Evolutionary conservation across 108 stramenopile species (phyloP).

Genomic region (Nitzschia putrida): DNA sequence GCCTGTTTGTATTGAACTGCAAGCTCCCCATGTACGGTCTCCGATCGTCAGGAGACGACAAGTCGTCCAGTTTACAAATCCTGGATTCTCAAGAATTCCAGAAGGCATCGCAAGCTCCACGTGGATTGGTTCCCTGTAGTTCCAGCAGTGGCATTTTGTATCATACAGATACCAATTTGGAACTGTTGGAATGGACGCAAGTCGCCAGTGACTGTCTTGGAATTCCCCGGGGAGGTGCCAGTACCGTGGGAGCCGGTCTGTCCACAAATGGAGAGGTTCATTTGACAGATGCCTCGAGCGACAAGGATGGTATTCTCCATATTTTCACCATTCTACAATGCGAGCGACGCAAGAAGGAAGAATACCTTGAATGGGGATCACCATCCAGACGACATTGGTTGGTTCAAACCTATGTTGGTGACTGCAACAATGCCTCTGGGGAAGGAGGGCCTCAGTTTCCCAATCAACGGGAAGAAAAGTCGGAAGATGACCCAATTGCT

Average conservation of each 20-base stretch:
- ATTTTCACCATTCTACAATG: constrained; percentile 62
- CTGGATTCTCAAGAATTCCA: constrained; percentile 34
- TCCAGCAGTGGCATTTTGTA: constrained; percentile 29
- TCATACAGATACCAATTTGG: constrained; percentile 20
- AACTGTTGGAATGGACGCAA: constrained; percentile 23
- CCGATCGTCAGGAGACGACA: neutral
- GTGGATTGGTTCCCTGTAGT: constrained; percentile 23
- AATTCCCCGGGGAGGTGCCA: neutral
- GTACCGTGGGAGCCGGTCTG: constrained; percentile 51
- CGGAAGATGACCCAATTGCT: constrained; percentile 25
- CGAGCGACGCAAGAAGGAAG: constrained; percentile 37
- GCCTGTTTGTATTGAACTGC: constrained; percentile 24
- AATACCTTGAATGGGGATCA: constrained; percentile 40
- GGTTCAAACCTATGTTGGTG: constrained; percentile 59
- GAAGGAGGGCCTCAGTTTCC: neutral
- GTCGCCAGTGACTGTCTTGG: neutral
- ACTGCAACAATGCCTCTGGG: constrained; percentile 39
- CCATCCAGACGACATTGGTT: constrained; percentile 78
- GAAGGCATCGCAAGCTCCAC: neutral
- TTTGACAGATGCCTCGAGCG: constrained; percentile 35
- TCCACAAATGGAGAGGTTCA: constrained; percentile 56
- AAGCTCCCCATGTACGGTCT: constrained; percentile 24
- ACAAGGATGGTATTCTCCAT: constrained; percentile 53
- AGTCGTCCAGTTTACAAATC: constrained; percentile 4
- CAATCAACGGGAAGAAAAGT: neutral